These are phyloP conservation scores for Psilocybe cubensis DNA, from an alignment of 768 basidiomycete genomes.

Conservation along the genomic window DNA sequence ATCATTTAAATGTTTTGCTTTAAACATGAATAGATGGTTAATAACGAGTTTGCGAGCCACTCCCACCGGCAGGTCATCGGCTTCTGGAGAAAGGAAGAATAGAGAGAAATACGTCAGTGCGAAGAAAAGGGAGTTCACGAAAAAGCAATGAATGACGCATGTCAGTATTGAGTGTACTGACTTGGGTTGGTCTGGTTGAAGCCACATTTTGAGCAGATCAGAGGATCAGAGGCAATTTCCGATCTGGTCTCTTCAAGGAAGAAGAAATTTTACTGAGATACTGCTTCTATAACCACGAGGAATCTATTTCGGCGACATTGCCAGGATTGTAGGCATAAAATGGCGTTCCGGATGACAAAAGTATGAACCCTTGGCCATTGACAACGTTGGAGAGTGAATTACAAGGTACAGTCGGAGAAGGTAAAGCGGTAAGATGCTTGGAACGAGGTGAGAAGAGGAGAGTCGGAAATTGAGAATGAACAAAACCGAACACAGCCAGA, in stretches of 20 bases:
- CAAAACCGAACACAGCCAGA: slow-evolving; percentile 26
- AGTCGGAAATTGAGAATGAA: slow-evolving; percentile 25
- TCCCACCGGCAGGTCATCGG: slow-evolving; percentile 5
- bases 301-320: slow-evolving; percentile 4
- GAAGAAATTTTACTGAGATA: neutral
- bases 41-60: neutral
- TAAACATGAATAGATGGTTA: neutral
- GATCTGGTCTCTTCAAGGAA: neutral
- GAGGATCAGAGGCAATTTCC: slow-evolving; percentile 3
- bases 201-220: neutral
- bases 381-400: slow-evolving; percentile 9
- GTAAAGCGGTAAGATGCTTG: slow-evolving; percentile 11
- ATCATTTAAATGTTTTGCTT: neutral
- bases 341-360: neutral
- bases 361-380: neutral
- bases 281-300: neutral
- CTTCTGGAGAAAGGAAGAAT: slow-evolving; percentile 2
- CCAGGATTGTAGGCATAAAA: neutral
- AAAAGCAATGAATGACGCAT: neutral
- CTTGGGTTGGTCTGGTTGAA: slow-evolving; percentile 3
- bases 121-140: neutral
- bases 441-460: slow-evolving; percentile 12
- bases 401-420: slow-evolving; percentile 4
- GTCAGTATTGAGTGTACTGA: slow-evolving; percentile 4
- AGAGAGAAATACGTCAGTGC: neutral